These are phyloP conservation scores for Paramecium tetraurelia DNA, from an alignment of 73 alveolate species.

Conservation along the genomic window DNA sequence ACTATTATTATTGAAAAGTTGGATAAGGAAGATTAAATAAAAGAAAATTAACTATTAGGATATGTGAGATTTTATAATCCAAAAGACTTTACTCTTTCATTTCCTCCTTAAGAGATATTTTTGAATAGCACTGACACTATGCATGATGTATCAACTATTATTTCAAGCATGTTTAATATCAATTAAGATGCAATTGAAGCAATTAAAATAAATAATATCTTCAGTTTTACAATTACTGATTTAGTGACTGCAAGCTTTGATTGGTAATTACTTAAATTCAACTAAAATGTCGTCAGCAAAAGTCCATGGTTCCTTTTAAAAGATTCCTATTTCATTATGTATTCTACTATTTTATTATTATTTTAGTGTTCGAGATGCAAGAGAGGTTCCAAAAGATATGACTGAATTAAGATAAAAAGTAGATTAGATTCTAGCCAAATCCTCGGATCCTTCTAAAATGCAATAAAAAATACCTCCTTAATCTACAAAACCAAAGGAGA, in stretches of 20 bases:
- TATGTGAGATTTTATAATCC: conserved; percentile 24
- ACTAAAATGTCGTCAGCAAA: not conserved
- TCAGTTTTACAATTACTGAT: conserved; percentile 14
- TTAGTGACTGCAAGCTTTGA: conserved; percentile 31
- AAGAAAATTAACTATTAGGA: not conserved
- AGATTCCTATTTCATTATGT: conserved; percentile 26
- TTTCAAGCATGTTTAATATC: not conserved
- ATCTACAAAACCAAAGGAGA: not conserved
- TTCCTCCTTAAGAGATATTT: not conserved
- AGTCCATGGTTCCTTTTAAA: conserved; percentile 13
- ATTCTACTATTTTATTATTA: not conserved
- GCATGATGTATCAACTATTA: not conserved
- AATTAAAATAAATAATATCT: conserved; percentile 21
- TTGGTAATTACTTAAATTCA: conserved; percentile 1
- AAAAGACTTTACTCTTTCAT: not conserved
- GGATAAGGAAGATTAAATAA: not conserved
- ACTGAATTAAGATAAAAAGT: not conserved
- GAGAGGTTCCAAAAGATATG: conserved; percentile 33
- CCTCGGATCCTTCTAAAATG: not conserved
- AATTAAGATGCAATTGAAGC: conserved; percentile 16
- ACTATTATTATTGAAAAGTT: not conserved
- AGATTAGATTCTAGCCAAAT: conserved; percentile 7
- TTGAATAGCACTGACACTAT: not conserved
- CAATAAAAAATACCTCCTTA: not conserved
- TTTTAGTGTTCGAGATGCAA: not conserved